phyloP scores from a whole-genome alignment of 192 early-diverging fungal genomes.

The Coemansia pectinata region DNA sequence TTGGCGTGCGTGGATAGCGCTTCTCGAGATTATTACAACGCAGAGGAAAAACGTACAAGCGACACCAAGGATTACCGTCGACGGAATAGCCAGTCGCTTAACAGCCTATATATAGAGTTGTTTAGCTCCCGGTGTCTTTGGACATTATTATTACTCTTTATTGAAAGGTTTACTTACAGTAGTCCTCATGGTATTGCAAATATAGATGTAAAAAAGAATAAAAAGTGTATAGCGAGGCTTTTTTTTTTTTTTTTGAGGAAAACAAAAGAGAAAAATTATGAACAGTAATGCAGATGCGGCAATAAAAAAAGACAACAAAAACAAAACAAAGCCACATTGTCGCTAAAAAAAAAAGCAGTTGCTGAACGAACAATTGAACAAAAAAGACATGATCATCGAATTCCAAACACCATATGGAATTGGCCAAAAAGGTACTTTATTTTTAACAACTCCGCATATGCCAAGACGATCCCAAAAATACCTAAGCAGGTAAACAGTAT shows the following conservation, averaged over 20 bases:
- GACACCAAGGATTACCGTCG: conserved; percentile 19
- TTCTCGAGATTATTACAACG: conserved; percentile 18
- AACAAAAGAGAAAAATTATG: conserved; percentile 10
- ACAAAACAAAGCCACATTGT: neutral
- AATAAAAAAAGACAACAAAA: neutral
- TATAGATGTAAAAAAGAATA: neutral
- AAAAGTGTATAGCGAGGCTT: neutral
- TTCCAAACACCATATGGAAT: neutral
- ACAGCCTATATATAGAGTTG: conserved; percentile 20
- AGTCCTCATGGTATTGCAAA: neutral
- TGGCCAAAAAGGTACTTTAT: no score
- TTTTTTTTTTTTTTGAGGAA: neutral
- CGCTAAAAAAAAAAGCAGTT: neutral
- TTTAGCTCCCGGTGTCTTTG: neutral
- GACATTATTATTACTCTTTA: neutral
- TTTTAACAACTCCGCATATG: no score
- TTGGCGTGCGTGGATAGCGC: conserved; percentile 1
- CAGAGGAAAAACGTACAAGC: conserved; percentile 31
- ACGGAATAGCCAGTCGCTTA: conserved; percentile 29
- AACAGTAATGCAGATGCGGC: neutral
- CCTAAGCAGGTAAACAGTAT: conserved; percentile 9
- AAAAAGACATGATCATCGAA: neutral
- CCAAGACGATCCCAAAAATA: neutral
- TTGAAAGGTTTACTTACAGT: conserved; percentile 3
- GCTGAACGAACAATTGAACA: neutral